Evolutionary conservation across 257 asterid species (phyloP).

Genomic region (Forsythia viridissima): DNA sequence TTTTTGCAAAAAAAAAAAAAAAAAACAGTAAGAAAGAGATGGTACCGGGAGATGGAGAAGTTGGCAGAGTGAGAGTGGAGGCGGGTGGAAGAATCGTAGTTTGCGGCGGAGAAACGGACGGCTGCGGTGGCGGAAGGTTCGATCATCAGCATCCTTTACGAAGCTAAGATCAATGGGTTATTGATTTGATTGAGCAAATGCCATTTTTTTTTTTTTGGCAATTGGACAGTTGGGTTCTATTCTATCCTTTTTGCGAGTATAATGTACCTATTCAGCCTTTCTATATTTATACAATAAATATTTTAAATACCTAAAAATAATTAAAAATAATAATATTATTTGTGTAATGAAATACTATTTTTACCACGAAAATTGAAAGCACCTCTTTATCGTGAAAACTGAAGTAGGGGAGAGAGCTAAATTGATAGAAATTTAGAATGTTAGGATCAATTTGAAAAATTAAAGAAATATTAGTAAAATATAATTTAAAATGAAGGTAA

Average conservation of each 20-base stretch:
- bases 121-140: conserved; percentile 54
- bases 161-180: neutral
- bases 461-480: too few species aligned
- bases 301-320: too few species aligned
- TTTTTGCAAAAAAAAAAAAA: neutral
- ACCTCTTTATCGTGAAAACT: too few species aligned
- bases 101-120: conserved; percentile 48
- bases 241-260: neutral
- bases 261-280: too few species aligned
- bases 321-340: too few species aligned
- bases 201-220: neutral
- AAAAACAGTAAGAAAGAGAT: neutral
- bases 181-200: neutral
- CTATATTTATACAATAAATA: too few species aligned
- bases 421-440: too few species aligned
- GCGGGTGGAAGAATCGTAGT: conserved; percentile 44
- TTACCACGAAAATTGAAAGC: too few species aligned
- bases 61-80: conserved; percentile 48
- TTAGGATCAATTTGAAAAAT: too few species aligned
- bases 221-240: neutral
- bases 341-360: too few species aligned
- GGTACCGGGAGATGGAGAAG: conserved; percentile 48
- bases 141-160: conserved; percentile 59
- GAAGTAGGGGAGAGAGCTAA: too few species aligned
- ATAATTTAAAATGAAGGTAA: too few species aligned